phyloP scores from a whole-genome alignment of 2,329 filamentous ascomycete genomes.

The Colletotrichum limetticola region DNA sequence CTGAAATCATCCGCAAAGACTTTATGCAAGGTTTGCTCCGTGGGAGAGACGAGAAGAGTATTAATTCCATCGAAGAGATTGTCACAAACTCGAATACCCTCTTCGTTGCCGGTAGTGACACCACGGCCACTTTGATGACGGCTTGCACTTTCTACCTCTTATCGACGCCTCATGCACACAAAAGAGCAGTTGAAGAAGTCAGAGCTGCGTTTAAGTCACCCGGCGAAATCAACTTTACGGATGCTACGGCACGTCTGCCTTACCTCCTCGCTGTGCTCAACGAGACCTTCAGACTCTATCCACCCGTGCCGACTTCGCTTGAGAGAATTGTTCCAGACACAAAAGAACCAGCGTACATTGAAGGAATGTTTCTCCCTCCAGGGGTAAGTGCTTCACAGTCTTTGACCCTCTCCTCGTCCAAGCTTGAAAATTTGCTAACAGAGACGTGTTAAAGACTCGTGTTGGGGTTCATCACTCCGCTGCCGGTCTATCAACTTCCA shows the following conservation, averaged over 20 bases:
- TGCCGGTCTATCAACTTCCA: not conserved
- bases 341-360: not conserved
- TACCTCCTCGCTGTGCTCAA: slow-evolving; percentile 36
- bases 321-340: slow-evolving; percentile 3
- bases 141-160: slow-evolving; percentile 25
- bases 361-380: not conserved
- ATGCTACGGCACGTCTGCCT: slow-evolving; percentile 39
- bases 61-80: slow-evolving; percentile 4
- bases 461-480: slow-evolving; percentile 52
- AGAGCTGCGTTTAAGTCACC: slow-evolving; percentile 44
- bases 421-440: not conserved
- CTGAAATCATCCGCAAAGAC: slow-evolving; percentile 24
- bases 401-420: not conserved
- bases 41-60: slow-evolving; percentile 15
- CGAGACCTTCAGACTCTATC: slow-evolving; percentile 18
- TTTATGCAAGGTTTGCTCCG: slow-evolving; percentile 34
- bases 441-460: slow-evolving; percentile 20
- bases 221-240: slow-evolving; percentile 49
- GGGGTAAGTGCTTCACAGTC: not conserved
- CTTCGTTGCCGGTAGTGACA: slow-evolving; percentile 45
- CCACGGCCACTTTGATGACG: slow-evolving; percentile 45
- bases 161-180: not conserved
- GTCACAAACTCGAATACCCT: slow-evolving; percentile 9
- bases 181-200: slow-evolving; percentile 49
- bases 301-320: not conserved